Evolutionary conservation across 768 basidiomycete genomes (phyloP), one percentile per base, ranked within the genome.

Genomic region (Coprinopsis strossmayeri): DNA sequence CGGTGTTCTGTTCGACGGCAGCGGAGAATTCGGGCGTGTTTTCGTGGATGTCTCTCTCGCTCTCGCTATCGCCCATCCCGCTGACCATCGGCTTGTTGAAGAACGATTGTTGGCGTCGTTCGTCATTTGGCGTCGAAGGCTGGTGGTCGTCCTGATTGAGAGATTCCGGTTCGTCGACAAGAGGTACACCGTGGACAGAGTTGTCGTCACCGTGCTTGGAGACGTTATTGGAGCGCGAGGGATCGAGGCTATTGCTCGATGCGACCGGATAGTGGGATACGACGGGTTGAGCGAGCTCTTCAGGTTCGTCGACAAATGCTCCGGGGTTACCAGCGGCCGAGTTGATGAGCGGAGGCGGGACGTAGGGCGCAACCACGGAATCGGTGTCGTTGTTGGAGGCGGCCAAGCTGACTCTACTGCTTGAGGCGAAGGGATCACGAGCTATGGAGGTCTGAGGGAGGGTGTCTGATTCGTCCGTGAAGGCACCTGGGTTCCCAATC

Each of bases 291-390:
- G 68, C 66, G 40, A 77, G 60, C 5, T 69, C 68, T 34, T 80
- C 78, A 2, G 71, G 68, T 43, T 77, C 74, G 20, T 73, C 74
- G 0, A 75, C 79, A 61, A 80, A 73, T 5, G 74, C 76, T 3
- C 74, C 74, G 5, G 73, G 76, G 34, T 72, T 73, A 2, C 68
- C 68, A 12, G 55, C 63, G n/a, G 63, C 58, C 5, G 68, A 67
- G 46, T 73, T 67, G 20, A 71, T 52, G 42, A 70, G 57, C 9
- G 61, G 73, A 26, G 69, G 76, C 18, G 65, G 71, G 37, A 62
- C 64, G 30, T 68, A 67, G 45, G n/a, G n/a, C n/a, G n/a, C n/a
- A n/a, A n/a, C n/a, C n/a, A n/a, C n/a, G n/a, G n/a, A n/a, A n/a
- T 10, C 17, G 20, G 34, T 25, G 20, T 45, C 20, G 5, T 25